Conservation (phyloP, 148 eudicot genomes). For the Diospyros lotus region DNA sequence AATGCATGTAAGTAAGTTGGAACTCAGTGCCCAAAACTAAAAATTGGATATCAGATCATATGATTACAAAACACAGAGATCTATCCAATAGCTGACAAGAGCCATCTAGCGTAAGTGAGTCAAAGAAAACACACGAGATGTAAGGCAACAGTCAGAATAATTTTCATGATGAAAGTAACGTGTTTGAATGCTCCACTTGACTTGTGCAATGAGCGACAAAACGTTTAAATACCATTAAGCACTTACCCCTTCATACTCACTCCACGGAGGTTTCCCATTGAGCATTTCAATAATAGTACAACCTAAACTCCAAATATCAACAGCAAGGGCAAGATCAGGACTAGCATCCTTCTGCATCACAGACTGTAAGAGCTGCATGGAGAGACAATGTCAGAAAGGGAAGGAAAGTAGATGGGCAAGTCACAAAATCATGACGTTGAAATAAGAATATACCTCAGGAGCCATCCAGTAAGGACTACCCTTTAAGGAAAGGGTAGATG, state of each 20-base stretch:
- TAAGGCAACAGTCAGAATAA: background rate
- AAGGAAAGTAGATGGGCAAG: background rate
- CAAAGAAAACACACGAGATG: background rate
- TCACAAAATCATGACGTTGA: background rate
- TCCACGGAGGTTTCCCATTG: conserved; percentile 93
- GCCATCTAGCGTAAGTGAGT: background rate
- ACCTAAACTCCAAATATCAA: conserved; percentile 98
- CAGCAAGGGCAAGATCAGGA: conserved; percentile 76
- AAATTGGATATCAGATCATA: background rate
- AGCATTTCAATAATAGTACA: conserved; percentile 95
- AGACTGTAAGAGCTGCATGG: conserved; percentile 75
- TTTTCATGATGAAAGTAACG: background rate
- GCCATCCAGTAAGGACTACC: conserved; percentile 99
- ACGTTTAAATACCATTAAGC: background rate
- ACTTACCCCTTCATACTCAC: conserved; percentile 85
- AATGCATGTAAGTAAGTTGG: background rate
- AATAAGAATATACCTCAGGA: conserved; percentile 65
- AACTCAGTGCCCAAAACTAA: background rate
- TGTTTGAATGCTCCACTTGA: background rate
- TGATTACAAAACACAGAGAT: background rate
- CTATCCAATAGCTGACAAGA: background rate
- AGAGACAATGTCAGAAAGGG: conserved; percentile 19
- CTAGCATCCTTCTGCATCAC: conserved; percentile 55
- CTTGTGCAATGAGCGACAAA: background rate
- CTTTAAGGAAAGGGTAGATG: conserved; percentile 67